These are phyloP conservation scores for Rhynchospora tenuis DNA, from an alignment of 176 grass and related monocot species.

Conservation along the genomic window DNA sequence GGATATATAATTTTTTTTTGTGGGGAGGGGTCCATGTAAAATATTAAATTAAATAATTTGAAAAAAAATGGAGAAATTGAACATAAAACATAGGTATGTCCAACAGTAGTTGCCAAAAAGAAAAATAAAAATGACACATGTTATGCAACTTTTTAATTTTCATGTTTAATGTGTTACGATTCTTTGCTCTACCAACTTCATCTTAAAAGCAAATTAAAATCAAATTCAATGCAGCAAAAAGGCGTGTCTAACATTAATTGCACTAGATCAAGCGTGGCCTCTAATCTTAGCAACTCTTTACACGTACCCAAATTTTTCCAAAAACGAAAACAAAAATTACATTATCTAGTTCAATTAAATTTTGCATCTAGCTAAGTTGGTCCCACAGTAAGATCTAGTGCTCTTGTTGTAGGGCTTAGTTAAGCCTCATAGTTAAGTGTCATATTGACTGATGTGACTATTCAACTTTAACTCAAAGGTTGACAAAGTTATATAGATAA, in stretches of 20 bases:
- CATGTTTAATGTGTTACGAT: background rate
- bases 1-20: too few relatives aligned
- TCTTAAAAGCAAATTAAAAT: background rate
- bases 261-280: background rate
- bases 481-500: background rate
- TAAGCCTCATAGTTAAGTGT: slow-evolving; percentile 3
- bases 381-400: slow-evolving; percentile 1
- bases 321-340: background rate
- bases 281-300: background rate
- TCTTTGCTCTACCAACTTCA: background rate
- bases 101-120: background rate
- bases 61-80: background rate
- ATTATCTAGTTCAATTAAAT: background rate
- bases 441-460: slow-evolving; percentile 22
- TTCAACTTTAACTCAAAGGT: background rate
- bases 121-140: background rate
- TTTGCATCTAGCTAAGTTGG: background rate
- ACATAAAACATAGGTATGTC: background rate
- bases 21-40: too few relatives aligned
- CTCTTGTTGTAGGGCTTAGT: background rate
- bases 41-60: background rate
- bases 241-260: background rate
- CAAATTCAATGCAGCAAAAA: background rate
- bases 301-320: background rate
- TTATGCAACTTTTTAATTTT: background rate